Percentiles rank a stretch among this genome's conserved stretches.
Evolutionary conservation across 352 stramenopile genomes (phyloP).

Genomic region (Achlya hypogyna): DNA sequence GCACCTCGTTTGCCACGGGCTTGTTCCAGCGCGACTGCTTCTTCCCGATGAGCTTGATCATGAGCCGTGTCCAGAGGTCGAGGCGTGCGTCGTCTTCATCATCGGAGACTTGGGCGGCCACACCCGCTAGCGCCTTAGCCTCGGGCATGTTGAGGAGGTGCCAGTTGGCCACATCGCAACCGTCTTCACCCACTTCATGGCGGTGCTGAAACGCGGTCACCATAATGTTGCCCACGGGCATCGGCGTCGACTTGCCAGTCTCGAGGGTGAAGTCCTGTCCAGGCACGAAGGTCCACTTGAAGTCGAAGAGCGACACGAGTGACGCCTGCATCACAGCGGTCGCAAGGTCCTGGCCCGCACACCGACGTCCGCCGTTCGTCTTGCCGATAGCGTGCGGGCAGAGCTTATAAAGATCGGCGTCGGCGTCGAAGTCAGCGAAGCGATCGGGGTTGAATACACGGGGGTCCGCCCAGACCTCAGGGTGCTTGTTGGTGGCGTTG

Average conservation of each 20-base stretch:
- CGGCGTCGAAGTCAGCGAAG: neutral
- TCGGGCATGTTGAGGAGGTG: constrained; percentile 8
- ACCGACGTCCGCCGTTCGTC: neutral
- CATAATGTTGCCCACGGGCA: constrained; percentile 1
- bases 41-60: constrained; percentile 17
- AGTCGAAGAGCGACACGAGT: constrained; percentile 13
- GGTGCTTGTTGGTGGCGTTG: constrained; percentile 7
- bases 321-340: constrained; percentile 1
- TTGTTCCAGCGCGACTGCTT: constrained; percentile 11
- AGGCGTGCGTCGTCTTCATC: constrained; percentile 8
- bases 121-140: neutral
- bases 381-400: constrained; percentile 7
- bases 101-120: neutral
- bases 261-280: constrained; percentile 1
- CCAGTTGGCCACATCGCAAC: neutral
- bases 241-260: neutral
- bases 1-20: neutral
- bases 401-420: neutral
- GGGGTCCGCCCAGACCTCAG: constrained; percentile 2
- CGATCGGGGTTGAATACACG: neutral
- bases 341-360: neutral
- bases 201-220: neutral
- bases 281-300: constrained; percentile 12
- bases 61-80: constrained; percentile 14
- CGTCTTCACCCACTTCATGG: neutral